phyloP scores from a whole-genome alignment of 2,329 filamentous ascomycete species.

The Chaetomium globosum region DNA sequence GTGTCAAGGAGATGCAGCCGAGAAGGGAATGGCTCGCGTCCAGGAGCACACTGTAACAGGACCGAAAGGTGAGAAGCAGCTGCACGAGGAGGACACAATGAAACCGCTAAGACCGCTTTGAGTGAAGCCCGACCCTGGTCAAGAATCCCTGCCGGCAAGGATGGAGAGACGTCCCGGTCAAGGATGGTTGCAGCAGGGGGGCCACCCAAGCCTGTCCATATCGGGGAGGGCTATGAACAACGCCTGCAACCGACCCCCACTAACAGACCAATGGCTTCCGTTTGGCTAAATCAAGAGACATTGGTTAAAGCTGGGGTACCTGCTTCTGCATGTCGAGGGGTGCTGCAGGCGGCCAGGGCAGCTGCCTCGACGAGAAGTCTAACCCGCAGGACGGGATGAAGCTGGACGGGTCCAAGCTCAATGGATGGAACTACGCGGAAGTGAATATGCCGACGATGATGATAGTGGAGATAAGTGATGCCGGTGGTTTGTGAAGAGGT shows the following conservation, averaged over 20 bases:
- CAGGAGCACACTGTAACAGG: constrained; percentile 32
- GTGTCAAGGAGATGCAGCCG: constrained; percentile 24
- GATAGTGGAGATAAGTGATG: neutral
- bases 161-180: constrained; percentile 22
- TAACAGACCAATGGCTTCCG: constrained; percentile 30
- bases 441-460: neutral
- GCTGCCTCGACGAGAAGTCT: neutral
- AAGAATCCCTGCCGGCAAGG: constrained; percentile 28
- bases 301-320: constrained; percentile 34
- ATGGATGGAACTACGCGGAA: constrained; percentile 12
- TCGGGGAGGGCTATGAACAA: constrained; percentile 31
- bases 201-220: constrained; percentile 33
- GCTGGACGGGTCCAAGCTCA: constrained; percentile 20
- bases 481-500: neutral
- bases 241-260: constrained; percentile 29
- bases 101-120: constrained; percentile 39
- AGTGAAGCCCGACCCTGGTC: constrained; percentile 25
- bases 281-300: constrained; percentile 36
- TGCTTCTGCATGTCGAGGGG: constrained; percentile 23
- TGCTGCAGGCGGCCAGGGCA: constrained; percentile 21
- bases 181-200: constrained; percentile 28
- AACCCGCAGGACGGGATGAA: constrained; percentile 20
- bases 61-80: constrained; percentile 30
- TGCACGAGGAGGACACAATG: constrained; percentile 35
- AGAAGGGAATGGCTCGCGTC: constrained; percentile 27